Percentiles rank a stretch among this genome's conserved stretches.
phyloP scores from a whole-genome alignment of 495 filamentous ascomycete species.

The Hypoxylon trugodes region DNA sequence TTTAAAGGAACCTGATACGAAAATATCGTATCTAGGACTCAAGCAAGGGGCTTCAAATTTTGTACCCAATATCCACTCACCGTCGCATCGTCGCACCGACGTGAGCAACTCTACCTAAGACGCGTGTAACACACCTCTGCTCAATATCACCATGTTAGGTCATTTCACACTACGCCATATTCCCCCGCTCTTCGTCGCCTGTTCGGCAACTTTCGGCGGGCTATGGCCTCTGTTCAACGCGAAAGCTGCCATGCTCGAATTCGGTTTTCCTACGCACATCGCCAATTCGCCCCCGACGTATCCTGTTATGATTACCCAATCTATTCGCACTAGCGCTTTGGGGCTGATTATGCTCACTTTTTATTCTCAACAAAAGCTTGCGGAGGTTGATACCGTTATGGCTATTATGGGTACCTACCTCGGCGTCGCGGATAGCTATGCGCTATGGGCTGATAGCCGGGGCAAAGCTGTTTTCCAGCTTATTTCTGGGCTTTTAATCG shows the following conservation, averaged over 20 bases:
- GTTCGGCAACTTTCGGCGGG: background rate
- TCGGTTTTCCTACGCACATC: constrained; percentile 45
- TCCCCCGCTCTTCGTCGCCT: constrained; percentile 2
- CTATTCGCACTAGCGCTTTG: constrained; percentile 43
- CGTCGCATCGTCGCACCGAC: background rate
- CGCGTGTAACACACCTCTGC: background rate
- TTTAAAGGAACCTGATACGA: too few species aligned
- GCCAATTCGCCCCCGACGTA: constrained; percentile 38
- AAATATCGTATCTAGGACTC: too few species aligned
- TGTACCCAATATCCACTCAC: background rate
- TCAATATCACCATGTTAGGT: background rate
- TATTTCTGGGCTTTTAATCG: constrained; percentile 30
- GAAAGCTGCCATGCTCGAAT: constrained; percentile 38
- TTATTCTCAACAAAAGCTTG: constrained; percentile 42
- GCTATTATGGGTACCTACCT: constrained; percentile 42
- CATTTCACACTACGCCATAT: constrained; percentile 1
- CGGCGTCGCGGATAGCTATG: constrained; percentile 45
- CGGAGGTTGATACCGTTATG: constrained; percentile 47
- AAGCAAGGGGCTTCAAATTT: too few species aligned
- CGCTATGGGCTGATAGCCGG: constrained; percentile 44
- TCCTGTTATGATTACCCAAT: constrained; percentile 40
- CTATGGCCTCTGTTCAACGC: background rate
- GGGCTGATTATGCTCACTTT: constrained; percentile 43
- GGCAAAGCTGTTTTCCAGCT: constrained; percentile 41
- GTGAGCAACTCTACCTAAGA: background rate